Evolutionary conservation across 371 early-diverging fungal genomes (phyloP), one percentile per base, ranked within the genome.

Genomic region (Lichtheimia corymbifera): DNA sequence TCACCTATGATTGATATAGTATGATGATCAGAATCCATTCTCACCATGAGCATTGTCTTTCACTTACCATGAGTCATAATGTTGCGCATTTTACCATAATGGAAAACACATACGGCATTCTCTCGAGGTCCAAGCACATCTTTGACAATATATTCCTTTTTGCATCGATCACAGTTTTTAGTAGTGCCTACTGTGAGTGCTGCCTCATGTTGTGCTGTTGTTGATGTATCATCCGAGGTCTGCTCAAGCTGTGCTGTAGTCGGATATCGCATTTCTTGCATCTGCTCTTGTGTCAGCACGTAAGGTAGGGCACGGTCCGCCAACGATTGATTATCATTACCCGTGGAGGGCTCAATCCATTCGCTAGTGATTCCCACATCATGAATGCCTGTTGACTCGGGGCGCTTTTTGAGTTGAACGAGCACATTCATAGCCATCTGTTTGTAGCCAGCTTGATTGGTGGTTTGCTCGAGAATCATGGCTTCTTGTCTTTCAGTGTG

Each of bases 311-410:
- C 30, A 14, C 45, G 52, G 5, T 25, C 45, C 42, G 50, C 17
- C 2, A 50, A 25, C 9, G 47, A 35, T 18, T 22, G 44, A 4
- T 54, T 7, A 0, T 67, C 62, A 0, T 50, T 41, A 2, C 25
- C 50, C n/a, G 67, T 70, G 47, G 78, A 80, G 0, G 65, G 73
- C 50, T 78, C 82, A 0, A 65, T 50, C 83, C 83, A 79, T 47
- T 72, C 81, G 2, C 80, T 81, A 51, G 79, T 80, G 12, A 83
- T 70, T 1, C 83, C 85, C n/a, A 79, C 61, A 58, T 84, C 83
- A 0, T 58, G 35, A 0, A 54, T 53, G 15, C 64, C 51, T 0
- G 43, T 56, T 14, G 81, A 71, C 0, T 56, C 53, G 1, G 82
- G 73, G 22, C 83, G 59, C 51, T 78, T 79, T 53, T 85, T 85